phyloP scores from a whole-genome alignment of 1,284 basidiomycete species.

The Chiua sp. region DNA sequence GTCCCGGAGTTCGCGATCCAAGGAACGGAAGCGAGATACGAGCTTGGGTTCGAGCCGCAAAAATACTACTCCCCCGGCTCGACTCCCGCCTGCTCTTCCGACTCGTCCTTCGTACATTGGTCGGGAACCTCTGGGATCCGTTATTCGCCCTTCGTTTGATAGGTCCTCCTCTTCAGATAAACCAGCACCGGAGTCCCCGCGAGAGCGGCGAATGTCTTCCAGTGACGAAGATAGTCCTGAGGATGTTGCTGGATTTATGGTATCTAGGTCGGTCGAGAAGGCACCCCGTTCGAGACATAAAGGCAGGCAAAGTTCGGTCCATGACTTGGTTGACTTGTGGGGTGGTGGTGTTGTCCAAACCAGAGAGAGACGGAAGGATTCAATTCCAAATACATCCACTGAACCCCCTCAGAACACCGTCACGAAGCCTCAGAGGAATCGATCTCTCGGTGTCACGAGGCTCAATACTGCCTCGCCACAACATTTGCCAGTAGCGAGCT shows the following conservation, averaged over 20 bases:
- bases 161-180: constrained; percentile 26
- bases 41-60: constrained; percentile 13
- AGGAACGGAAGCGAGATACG: constrained; percentile 27
- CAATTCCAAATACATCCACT: constrained; percentile 17
- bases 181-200: constrained; percentile 16
- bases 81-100: constrained; percentile 8
- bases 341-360: constrained; percentile 54
- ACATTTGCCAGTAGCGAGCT: constrained; percentile 28
- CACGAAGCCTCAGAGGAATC: constrained; percentile 22
- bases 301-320: constrained; percentile 75
- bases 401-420: constrained; percentile 22
- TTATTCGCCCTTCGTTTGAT: constrained; percentile 15
- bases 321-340: constrained; percentile 79
- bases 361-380: constrained; percentile 45
- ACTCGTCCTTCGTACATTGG: constrained; percentile 15
- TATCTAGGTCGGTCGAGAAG: constrained; percentile 28
- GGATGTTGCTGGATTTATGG: constrained; percentile 47
- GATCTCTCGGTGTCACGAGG: constrained; percentile 25
- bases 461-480: constrained; percentile 37
- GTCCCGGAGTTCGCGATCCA: constrained; percentile 30
- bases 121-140: constrained; percentile 6
- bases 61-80: constrained; percentile 20
- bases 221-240: constrained; percentile 65
- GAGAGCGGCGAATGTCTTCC: constrained; percentile 45
- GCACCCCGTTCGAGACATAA: constrained; percentile 34